Evolutionary conservation across 1,284 basidiomycete genomes (phyloP).

Genomic region (Cystobasidium pallidum): DNA sequence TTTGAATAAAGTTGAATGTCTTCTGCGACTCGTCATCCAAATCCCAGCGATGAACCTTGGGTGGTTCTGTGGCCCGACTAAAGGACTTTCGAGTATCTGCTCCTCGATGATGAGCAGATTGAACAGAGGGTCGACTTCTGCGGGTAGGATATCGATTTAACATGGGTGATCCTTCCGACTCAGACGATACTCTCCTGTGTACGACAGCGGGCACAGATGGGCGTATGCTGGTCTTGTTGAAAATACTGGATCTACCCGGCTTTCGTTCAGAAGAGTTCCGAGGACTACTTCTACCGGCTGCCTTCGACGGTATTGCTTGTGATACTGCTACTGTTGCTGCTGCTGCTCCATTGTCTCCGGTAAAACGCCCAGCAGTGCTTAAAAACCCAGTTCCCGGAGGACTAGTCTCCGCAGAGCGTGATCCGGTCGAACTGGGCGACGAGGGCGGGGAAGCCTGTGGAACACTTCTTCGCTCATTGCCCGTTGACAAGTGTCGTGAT

Average conservation of each 20-base stretch:
- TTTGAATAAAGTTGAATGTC: neutral
- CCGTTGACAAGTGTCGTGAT: neutral
- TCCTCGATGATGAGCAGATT: neutral
- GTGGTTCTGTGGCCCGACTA: neutral
- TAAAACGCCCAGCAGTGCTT: neutral
- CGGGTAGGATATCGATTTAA: neutral
- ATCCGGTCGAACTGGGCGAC: neutral
- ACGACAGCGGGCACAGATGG: neutral
- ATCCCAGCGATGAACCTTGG: neutral
- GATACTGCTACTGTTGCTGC: neutral
- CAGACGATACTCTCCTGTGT: neutral
- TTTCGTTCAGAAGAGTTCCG: neutral
- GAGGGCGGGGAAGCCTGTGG: neutral
- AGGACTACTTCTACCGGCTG: neutral
- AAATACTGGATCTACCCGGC: neutral
- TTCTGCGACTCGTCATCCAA: neutral
- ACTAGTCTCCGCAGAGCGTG: conserved; percentile 1
- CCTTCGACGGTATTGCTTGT: neutral
- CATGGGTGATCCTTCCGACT: conserved; percentile 1
- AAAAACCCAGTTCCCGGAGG: neutral
- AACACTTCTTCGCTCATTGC: neutral
- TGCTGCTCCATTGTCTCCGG: neutral
- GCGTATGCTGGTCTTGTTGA: conserved; percentile 17
- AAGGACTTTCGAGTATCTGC: neutral
- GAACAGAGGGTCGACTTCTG: neutral